phyloP scores from a whole-genome alignment of 768 basidiomycete species.

The Hygrocybe punicea region DNA sequence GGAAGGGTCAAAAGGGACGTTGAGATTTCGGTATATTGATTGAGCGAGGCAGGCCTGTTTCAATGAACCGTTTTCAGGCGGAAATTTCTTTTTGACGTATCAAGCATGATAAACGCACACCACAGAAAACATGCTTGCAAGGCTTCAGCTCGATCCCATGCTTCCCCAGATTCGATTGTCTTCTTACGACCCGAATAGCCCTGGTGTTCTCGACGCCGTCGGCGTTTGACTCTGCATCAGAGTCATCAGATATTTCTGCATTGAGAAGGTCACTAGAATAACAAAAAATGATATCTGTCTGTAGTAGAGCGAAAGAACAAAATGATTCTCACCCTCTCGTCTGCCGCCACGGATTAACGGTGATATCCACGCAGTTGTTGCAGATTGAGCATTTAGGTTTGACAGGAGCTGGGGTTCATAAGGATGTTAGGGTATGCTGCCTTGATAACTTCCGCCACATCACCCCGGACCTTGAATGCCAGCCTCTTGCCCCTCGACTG shows the following conservation, averaged over 20 bases:
- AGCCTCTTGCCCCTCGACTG: slow-evolving; percentile 8
- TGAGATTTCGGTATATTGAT: slow-evolving; percentile 16
- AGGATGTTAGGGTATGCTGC: neutral
- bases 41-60: slow-evolving; percentile 19
- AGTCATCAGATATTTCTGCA: slow-evolving; percentile 17
- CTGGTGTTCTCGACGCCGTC: neutral
- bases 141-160: slow-evolving; percentile 19
- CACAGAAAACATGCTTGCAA: slow-evolving; percentile 22
- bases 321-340: slow-evolving; percentile 9
- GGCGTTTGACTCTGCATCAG: slow-evolving; percentile 13
- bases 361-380: slow-evolving; percentile 14
- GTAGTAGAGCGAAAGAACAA: neutral
- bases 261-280: slow-evolving; percentile 12
- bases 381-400: slow-evolving; percentile 21
- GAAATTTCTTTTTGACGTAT: no score
- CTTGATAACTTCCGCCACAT: slow-evolving; percentile 6
- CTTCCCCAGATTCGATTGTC: slow-evolving; percentile 5
- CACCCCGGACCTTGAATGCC: slow-evolving; percentile 5
- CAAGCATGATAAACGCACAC: slow-evolving; percentile 6
- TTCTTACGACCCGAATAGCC: neutral
- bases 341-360: slow-evolving; percentile 19
- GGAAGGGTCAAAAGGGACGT: slow-evolving; percentile 17
- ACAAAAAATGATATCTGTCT: neutral
- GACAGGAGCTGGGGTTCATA: neutral
- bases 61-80: neutral